Evolutionary conservation across 768 basidiomycete species (phyloP).

Genomic region (Porpolomopsis calyptriformis): DNA sequence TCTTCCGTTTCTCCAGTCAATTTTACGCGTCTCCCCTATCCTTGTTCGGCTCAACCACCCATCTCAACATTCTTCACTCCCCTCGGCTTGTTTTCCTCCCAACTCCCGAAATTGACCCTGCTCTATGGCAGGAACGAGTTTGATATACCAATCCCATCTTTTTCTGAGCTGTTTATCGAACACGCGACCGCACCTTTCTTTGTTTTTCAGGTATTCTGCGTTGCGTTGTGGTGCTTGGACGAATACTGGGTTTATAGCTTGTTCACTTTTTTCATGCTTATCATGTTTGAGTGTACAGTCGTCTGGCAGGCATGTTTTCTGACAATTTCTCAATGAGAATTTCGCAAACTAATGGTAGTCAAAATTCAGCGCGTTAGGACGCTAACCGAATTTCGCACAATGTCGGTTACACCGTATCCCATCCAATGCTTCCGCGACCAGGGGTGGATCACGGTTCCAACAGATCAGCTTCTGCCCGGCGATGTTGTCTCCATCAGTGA

Average conservation of each 20-base stretch:
- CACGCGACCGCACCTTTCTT: slow-evolving; percentile 99
- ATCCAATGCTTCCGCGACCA: slow-evolving; percentile 73
- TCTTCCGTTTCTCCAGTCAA: slow-evolving; percentile 42
- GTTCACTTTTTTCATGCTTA: slow-evolving; percentile 96
- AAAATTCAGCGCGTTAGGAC: slow-evolving; percentile 79
- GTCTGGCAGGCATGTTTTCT: slow-evolving; percentile 78
- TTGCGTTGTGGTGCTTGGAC: slow-evolving; percentile 93
- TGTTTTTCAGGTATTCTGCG: slow-evolving; percentile 98
- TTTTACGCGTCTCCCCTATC: slow-evolving; percentile 83
- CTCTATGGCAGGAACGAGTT: slow-evolving; percentile 93
- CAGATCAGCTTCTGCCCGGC: slow-evolving; percentile 83
- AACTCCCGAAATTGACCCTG: slow-evolving; percentile 40
- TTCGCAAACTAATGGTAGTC: background rate
- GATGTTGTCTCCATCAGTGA: slow-evolving; percentile 75
- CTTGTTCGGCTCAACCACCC: slow-evolving; percentile 59
- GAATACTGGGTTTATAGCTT: slow-evolving; percentile 99
- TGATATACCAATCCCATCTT: slow-evolving; percentile 93
- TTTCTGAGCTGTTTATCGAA: slow-evolving; percentile 83
- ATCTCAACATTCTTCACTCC: slow-evolving; percentile 56
- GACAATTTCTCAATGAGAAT: background rate
- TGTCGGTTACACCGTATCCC: slow-evolving; percentile 86
- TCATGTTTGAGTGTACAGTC: slow-evolving; percentile 97
- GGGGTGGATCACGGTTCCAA: slow-evolving; percentile 72
- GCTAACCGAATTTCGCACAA: slow-evolving; percentile 90
- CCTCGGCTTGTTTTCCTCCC: slow-evolving; percentile 38